Percentiles rank a stretch among this genome's conserved stretches.
Evolutionary conservation across 1,139 yeast species (phyloP).

Genomic region (Taiozyma sp.): DNA sequence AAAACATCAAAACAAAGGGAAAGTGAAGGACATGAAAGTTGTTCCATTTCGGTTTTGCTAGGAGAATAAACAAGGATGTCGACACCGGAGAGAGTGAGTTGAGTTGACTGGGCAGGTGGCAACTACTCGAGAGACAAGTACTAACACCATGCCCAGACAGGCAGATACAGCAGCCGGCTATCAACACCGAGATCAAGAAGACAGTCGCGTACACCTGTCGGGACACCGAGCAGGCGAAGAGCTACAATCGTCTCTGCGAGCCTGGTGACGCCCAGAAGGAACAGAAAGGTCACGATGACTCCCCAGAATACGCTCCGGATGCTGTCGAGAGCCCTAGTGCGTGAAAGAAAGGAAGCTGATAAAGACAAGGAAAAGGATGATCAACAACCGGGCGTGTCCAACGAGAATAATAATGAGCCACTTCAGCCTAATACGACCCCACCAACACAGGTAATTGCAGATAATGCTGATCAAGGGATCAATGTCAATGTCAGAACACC

Average conservation of each 20-base stretch:
- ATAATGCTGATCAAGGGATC: not conserved
- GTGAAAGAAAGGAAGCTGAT: slow-evolving; percentile 10
- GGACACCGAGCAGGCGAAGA: slow-evolving; percentile 17
- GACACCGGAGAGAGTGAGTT: slow-evolving; percentile 28
- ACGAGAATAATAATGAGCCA: not conserved
- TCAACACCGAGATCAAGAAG: slow-evolving; percentile 12
- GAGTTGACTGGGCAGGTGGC: slow-evolving; percentile 9
- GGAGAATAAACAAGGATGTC: not conserved
- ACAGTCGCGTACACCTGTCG: slow-evolving; percentile 8
- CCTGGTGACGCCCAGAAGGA: slow-evolving; percentile 19
- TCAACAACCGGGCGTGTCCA: not conserved
- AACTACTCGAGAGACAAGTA: not conserved
- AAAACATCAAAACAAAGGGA: not conserved
- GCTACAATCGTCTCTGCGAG: slow-evolving; percentile 20
- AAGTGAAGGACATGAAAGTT: not conserved
- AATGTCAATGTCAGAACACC: not conserved
- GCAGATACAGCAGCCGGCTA: slow-evolving; percentile 4
- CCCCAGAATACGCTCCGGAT: slow-evolving; percentile 19
- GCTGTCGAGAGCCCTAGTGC: slow-evolving; percentile 17
- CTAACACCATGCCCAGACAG: slow-evolving; percentile 5
- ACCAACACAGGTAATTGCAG: not conserved
- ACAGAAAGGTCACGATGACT: slow-evolving; percentile 14
- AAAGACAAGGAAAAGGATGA: slow-evolving; percentile 13
- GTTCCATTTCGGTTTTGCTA: too few relatives aligned
- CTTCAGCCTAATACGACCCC: not conserved